Evolutionary conservation across 192 early-diverging fungal genomes (phyloP).

Genomic region (Chytriomyces confervae): DNA sequence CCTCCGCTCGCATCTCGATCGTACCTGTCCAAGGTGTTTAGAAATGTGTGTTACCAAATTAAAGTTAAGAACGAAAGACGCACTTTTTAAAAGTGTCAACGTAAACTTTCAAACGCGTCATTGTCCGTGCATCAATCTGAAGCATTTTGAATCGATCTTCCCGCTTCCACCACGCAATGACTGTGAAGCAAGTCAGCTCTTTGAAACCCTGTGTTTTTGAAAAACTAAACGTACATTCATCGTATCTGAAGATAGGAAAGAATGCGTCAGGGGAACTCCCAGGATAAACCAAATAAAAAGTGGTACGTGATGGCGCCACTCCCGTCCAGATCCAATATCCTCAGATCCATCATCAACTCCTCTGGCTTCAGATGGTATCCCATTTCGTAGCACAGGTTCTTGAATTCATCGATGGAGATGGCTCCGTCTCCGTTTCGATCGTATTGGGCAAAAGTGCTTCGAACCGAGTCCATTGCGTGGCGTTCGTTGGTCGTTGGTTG

Average conservation of each 20-base stretch:
- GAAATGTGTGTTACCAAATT: not conserved
- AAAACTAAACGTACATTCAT: constrained; percentile 19
- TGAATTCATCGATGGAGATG: constrained; percentile 39
- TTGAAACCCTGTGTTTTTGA: not conserved
- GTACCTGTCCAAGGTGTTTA: constrained; percentile 17
- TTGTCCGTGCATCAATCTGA: constrained; percentile 23
- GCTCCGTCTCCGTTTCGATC: constrained; percentile 9
- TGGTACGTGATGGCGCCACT: constrained; percentile 9
- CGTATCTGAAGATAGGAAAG: not conserved
- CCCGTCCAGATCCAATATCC: constrained; percentile 38
- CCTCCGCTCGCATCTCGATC: constrained; percentile 41
- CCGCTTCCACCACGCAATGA: constrained; percentile 49
- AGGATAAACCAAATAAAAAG: not conserved
- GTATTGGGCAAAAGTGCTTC: no score
- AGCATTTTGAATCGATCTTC: constrained; percentile 43
- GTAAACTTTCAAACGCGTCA: constrained; percentile 5
- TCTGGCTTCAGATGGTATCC: constrained; percentile 41
- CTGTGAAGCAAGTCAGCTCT: constrained; percentile 9
- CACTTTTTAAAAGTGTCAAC: constrained; percentile 8
- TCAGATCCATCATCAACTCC: constrained; percentile 41
- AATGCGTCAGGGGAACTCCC: not conserved
- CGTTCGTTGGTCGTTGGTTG: no score
- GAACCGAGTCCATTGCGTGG: no score
- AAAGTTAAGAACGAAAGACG: no score
- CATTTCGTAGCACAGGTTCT: constrained; percentile 48